Base-by-base conservation (phyloP, 2,329 filamentous ascomycete genomes). In the Colletotrichum eleusines region DNA sequence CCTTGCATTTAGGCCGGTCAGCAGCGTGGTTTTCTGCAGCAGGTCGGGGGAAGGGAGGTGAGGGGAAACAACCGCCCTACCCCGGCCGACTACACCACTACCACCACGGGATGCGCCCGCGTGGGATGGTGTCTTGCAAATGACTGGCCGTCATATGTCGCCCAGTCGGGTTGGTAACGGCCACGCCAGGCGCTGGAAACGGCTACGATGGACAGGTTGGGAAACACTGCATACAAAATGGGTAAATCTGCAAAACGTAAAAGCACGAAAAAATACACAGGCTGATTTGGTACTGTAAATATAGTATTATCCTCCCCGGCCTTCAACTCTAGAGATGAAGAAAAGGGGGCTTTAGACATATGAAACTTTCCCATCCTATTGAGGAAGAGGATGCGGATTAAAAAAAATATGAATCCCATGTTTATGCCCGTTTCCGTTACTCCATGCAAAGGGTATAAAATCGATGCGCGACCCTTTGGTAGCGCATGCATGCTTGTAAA, bases 361-460 rank as follows among this genome's bases (percentile, higher is more conserved):
- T 55, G 20, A 67, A 44, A 35, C 38, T 63, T 44, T 38, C 38
- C 64, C 46, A 33, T 31, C 18, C 64, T 20, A 8, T 40, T 50
- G 33, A 23, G 26, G n/a, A 46, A 51, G 57, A 28, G 57, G 44
- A 26, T 26, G 12, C 3, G 20, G 8, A 20, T 18, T 20, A 42
- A 42, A 42, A 9, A 44, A 9, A 2, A n/a, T 16, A 44, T 4
- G 44, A 16, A 8, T 40, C 38, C 69, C 50, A 44, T 67, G 44
- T 68, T 63, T 63, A 68, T 71, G 65, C 69, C 59, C 58, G 53
- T 68, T 71, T 63, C 64, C 58, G 38, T 68, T 71, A 71, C 69
- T 68, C 69, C 64, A 63, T 71, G 69, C 69, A 42, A 68, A 63
- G 69, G 69, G 68, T 70, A 70, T 71, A 71, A 66, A 63, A 68